Evolutionary conservation across 768 basidiomycete genomes (phyloP).

Genomic region (Paxillus ammoniavirescens): DNA sequence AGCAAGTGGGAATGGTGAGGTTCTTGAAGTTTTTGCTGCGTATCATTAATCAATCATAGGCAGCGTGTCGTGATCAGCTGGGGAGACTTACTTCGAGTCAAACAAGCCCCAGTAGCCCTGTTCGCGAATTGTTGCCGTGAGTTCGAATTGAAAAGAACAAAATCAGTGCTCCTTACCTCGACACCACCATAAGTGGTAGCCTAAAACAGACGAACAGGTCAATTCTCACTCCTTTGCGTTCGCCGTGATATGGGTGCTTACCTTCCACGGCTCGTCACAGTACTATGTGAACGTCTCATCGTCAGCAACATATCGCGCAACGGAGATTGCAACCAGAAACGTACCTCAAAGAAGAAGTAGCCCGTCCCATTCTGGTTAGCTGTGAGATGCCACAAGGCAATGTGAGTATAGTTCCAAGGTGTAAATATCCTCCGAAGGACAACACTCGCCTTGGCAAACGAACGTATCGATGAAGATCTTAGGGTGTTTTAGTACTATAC

Average conservation of each 20-base stretch:
- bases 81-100: constrained; percentile 45
- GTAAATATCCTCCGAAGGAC: background rate
- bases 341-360: constrained; percentile 86
- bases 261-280: constrained; percentile 84
- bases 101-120: constrained; percentile 68
- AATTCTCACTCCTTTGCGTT: background rate
- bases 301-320: background rate
- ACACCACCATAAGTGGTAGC: constrained; percentile 75
- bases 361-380: constrained; percentile 78
- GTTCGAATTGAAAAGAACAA: background rate
- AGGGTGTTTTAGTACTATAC: constrained; percentile 7
- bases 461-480: constrained; percentile 84
- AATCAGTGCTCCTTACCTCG: constrained; percentile 40
- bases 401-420: constrained; percentile 6
- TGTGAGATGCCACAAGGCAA: constrained; percentile 25
- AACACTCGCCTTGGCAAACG: constrained; percentile 52
- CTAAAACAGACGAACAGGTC: constrained; percentile 31
- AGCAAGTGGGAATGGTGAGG: constrained; percentile 65
- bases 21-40: constrained; percentile 68
- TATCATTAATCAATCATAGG: constrained; percentile 24
- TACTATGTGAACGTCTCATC: constrained; percentile 36
- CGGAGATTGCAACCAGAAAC: constrained; percentile 4
- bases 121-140: constrained; percentile 7
- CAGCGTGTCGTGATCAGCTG: background rate
- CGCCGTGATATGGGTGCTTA: constrained; percentile 24